Conservation (phyloP, 768 basidiomycete species). For the Solioccasus polychromus region DNA sequence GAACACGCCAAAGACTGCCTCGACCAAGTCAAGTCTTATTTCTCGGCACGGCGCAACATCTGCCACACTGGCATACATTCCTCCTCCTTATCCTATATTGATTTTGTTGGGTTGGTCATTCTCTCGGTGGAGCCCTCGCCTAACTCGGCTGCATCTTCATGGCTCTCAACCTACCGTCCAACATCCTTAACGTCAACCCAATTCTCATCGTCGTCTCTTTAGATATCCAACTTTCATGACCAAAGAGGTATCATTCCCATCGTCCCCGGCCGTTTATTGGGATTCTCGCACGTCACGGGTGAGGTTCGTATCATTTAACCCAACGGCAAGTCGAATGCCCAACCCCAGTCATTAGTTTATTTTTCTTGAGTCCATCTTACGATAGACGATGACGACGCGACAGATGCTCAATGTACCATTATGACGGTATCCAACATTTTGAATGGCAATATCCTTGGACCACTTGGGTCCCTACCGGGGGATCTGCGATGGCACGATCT, state of each 20-base stretch:
- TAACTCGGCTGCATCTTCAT: conserved; percentile 50
- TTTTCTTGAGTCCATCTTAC: neutral
- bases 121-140: conserved; percentile 52
- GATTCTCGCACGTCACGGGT: conserved; percentile 40
- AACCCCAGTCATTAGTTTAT: conserved; percentile 16
- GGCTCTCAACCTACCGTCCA: conserved; percentile 18
- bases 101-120: conserved; percentile 41
- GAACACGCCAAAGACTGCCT: conserved; percentile 52
- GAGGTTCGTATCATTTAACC: conserved; percentile 43
- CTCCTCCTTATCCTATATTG: neutral
- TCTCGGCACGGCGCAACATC: conserved; percentile 34
- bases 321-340: conserved; percentile 40
- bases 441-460: conserved; percentile 45
- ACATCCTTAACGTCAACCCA: too few species aligned
- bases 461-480: conserved; percentile 61
- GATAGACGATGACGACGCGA: conserved; percentile 58
- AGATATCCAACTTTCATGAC: conserved; percentile 29
- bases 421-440: conserved; percentile 52
- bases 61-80: conserved; percentile 39
- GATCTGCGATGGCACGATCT: conserved; percentile 52
- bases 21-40: conserved; percentile 42
- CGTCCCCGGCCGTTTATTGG: conserved; percentile 49
- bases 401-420: conserved; percentile 52
- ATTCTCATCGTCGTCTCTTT: neutral
- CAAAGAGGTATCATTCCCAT: conserved; percentile 50